A percentile compares a stretch with the other conserved stretches of the same genome.
phyloP scores from a whole-genome alignment of 805 yeast species.

The Monosporozyma yasuniensis region DNA sequence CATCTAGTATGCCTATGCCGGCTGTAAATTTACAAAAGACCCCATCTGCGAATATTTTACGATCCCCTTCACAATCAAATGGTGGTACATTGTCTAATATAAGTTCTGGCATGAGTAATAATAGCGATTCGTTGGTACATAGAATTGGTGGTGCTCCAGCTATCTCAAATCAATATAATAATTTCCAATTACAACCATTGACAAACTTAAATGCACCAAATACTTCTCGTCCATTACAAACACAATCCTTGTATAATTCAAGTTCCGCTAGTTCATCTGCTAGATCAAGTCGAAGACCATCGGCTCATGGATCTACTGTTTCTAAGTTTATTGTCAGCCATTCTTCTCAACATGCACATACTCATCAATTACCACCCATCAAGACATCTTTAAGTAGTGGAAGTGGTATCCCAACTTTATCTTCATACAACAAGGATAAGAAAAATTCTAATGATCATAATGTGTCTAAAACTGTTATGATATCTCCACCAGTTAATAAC shows the following conservation, averaged over 20 bases:
- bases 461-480: slow-evolving; percentile 1
- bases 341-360: not conserved
- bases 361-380: slow-evolving; percentile 2
- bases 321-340: slow-evolving; percentile 1
- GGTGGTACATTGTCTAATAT: not conserved
- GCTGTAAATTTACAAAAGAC: not conserved
- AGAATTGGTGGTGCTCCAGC: not conserved
- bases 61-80: slow-evolving; percentile 2
- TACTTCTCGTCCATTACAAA: not conserved
- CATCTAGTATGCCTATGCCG: not conserved
- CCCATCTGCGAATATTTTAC: not conserved
- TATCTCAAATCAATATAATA: not conserved
- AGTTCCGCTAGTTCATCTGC: slow-evolving; percentile 37
- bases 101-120: not conserved
- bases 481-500: slow-evolving; percentile 1
- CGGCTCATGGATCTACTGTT: not conserved
- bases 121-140: not conserved
- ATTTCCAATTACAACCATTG: slow-evolving; percentile 4
- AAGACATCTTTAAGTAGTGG: slow-evolving; percentile 2
- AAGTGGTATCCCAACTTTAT: slow-evolving; percentile 1
- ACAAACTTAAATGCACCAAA: not conserved
- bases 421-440: not conserved
- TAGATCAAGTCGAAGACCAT: slow-evolving; percentile 8
- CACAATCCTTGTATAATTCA: slow-evolving; percentile 1
- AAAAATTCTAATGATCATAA: not conserved